These are phyloP conservation scores for Alternaria hordeiaustralica DNA, from an alignment of 2,329 filamentous ascomycete genomes.

Conservation along the genomic window DNA sequence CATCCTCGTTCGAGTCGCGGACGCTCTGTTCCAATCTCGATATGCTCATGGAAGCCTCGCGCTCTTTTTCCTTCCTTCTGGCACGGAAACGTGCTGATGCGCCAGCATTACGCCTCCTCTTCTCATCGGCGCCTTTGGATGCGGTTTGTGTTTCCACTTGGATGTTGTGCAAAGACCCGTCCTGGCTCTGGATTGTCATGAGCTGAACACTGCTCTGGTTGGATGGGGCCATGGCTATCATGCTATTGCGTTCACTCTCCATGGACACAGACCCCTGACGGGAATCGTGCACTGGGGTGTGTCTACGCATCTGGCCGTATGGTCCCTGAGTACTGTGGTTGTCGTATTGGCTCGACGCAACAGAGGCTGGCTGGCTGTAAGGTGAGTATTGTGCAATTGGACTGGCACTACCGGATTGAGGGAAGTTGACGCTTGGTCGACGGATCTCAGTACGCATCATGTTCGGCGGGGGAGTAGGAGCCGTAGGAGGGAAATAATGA, in stretches of 20 bases:
- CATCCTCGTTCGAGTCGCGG: conserved; percentile 70
- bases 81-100: conserved; percentile 83
- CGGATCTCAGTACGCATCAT: conserved; percentile 33
- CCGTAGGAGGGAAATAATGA: conserved; percentile 43
- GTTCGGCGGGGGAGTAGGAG: conserved; percentile 42
- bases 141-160: conserved; percentile 82
- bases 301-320: conserved; percentile 21
- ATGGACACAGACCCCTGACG: conserved; percentile 44
- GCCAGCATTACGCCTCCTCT: conserved; percentile 82
- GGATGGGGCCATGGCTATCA: conserved; percentile 55
- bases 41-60: conserved; percentile 72
- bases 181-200: conserved; percentile 60
- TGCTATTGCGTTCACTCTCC: conserved; percentile 43
- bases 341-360: conserved; percentile 46
- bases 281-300: conserved; percentile 30
- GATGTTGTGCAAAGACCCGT: conserved; percentile 62
- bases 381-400: conserved; percentile 56
- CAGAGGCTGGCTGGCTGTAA: conserved; percentile 42
- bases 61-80: conserved; percentile 82
- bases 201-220: conserved; percentile 58
- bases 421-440: conserved; percentile 47
- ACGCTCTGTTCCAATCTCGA: conserved; percentile 72
- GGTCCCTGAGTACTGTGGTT: conserved; percentile 37
- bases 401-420: conserved; percentile 52
- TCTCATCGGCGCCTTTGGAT: conserved; percentile 83